Percentiles rank a stretch among this genome's conserved stretches.
phyloP scores from a whole-genome alignment of 2,329 filamentous ascomycete genomes.

The Scedosporium boydii region DNA sequence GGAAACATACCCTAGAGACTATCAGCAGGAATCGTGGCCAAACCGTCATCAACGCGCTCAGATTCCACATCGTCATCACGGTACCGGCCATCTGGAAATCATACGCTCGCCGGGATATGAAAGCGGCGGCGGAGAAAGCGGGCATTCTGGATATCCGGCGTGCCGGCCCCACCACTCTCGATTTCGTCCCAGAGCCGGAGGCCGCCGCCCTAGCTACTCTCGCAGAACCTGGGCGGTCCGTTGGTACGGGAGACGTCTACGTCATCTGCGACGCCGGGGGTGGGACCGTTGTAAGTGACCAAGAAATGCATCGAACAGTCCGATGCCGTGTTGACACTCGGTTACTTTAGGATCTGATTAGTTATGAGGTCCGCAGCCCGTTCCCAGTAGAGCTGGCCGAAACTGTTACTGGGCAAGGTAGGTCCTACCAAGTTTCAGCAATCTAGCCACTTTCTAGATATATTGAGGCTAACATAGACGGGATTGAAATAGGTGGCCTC shows the following conservation, averaged over 20 bases:
- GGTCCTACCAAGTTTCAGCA: too few species aligned
- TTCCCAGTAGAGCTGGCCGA: constrained; percentile 23
- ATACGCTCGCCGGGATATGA: constrained; percentile 27
- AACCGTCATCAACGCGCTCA: constrained; percentile 12
- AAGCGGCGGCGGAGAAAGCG: constrained; percentile 20
- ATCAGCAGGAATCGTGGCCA: constrained; percentile 17
- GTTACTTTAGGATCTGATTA: constrained; percentile 27
- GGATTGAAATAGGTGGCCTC: constrained; percentile 19
- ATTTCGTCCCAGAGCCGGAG: constrained; percentile 33
- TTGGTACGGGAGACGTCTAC: constrained; percentile 12
- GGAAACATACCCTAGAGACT: constrained; percentile 17
- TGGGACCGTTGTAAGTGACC: constrained; percentile 14
- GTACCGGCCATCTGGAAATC: constrained; percentile 36
- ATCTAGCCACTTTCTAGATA: too few species aligned
- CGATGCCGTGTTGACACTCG: fast-evolving
- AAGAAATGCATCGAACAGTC: constrained; percentile 12
- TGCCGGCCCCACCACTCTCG: constrained; percentile 19
- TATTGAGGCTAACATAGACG: too few species aligned
- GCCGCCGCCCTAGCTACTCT: constrained; percentile 31
- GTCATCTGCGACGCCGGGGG: constrained; percentile 27
- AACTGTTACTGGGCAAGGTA: constrained; percentile 20
- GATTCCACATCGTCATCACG: constrained; percentile 29
- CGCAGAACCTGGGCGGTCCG: constrained; percentile 15
- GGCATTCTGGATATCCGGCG: constrained; percentile 22
- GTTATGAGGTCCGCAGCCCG: constrained; percentile 18